Conservation (phyloP, 768 basidiomycete species). For the Suillus placidus region DNA sequence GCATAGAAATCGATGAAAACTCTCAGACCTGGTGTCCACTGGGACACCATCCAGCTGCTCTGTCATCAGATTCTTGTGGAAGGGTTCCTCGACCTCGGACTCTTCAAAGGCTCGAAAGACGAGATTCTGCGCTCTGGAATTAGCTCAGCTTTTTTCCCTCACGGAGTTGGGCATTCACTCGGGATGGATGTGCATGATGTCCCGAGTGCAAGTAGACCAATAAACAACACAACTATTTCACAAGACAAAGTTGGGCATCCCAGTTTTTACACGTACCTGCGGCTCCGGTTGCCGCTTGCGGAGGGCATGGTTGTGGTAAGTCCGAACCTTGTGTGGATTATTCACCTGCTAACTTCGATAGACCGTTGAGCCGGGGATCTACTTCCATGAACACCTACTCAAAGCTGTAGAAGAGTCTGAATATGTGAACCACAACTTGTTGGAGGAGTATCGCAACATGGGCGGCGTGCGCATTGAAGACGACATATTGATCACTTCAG, state of each 20-base stretch:
- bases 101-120: conserved; percentile 76
- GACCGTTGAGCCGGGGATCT: conserved; percentile 91
- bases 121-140: conserved; percentile 77
- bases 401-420: background rate
- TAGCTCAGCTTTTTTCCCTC: conserved; percentile 90
- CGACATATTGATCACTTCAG: conserved; percentile 75
- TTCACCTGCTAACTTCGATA: conserved; percentile 31
- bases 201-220: conserved; percentile 79
- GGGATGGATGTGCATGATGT: conserved; percentile 96
- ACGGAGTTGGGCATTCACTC: conserved; percentile 88
- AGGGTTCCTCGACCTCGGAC: conserved; percentile 81
- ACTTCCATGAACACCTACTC: conserved; percentile 75
- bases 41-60: conserved; percentile 85
- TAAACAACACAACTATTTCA: conserved; percentile 52
- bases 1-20: conserved; percentile 66
- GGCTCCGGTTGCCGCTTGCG: conserved; percentile 74
- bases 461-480: conserved; percentile 97
- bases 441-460: conserved; percentile 74
- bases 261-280: conserved; percentile 77
- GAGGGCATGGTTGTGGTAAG: conserved; percentile 85
- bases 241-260: conserved; percentile 47
- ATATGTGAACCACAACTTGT: conserved; percentile 52
- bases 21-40: conserved; percentile 79
- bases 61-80: conserved; percentile 83
- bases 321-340: conserved; percentile 21